Percentiles rank a stretch among this genome's conserved stretches.
phyloP scores from a whole-genome alignment of 805 yeast species.

The Wickerhamiella bombiphila region DNA sequence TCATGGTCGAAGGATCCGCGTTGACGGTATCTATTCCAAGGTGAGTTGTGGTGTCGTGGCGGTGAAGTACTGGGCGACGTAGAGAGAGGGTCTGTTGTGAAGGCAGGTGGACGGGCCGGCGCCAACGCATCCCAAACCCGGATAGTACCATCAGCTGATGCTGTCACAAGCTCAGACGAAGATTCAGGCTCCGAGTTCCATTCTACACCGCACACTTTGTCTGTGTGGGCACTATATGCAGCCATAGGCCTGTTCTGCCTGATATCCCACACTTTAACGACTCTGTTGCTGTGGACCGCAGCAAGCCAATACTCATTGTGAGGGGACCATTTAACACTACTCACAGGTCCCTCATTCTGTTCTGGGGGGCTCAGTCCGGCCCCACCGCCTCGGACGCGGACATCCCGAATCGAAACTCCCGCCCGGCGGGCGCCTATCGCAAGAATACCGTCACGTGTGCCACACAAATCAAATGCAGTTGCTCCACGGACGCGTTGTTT shows the following conservation, averaged over 20 bases:
- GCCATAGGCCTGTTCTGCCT: conserved; percentile 42
- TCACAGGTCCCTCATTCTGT: conserved; percentile 23
- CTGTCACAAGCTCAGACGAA: conserved; percentile 41
- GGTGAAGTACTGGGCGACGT: background rate
- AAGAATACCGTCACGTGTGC: conserved; percentile 34
- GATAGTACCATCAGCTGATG: conserved; percentile 53
- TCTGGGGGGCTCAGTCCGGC: conserved; percentile 31
- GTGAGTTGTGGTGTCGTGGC: background rate
- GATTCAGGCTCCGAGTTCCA: conserved; percentile 37
- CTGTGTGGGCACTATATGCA: conserved; percentile 40
- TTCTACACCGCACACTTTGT: conserved; percentile 38
- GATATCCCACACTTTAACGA: conserved; percentile 62
- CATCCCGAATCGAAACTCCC: conserved; percentile 65
- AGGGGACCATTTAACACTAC: conserved; percentile 48
- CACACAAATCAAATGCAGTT: conserved; percentile 33
- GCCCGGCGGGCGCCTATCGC: conserved; percentile 46
- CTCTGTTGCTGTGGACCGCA: conserved; percentile 38
- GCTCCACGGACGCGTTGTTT: conserved; percentile 40
- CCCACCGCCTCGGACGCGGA: conserved; percentile 33
- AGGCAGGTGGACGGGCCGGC: conserved; percentile 1
- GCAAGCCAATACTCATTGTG: conserved; percentile 45
- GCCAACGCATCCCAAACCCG: conserved; percentile 44
- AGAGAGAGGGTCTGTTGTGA: background rate
- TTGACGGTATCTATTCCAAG: conserved; percentile 20
- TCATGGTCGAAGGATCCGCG: conserved; percentile 14